Percentiles rank a stretch among this genome's conserved stretches.
phyloP scores from a whole-genome alignment of 805 yeast genomes.

The Candida yuanshanica region DNA sequence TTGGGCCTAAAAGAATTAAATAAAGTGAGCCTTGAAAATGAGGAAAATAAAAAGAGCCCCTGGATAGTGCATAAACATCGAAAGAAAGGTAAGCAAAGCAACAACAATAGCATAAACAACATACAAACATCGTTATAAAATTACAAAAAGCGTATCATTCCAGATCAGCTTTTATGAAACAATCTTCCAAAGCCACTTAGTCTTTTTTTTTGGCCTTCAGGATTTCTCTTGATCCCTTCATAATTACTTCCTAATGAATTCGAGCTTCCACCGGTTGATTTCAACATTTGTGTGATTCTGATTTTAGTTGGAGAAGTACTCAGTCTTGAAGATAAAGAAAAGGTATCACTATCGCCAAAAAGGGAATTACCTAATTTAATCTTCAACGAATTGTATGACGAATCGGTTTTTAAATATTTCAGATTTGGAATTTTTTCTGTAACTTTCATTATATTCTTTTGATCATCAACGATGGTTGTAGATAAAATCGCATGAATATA shows the following conservation, averaged over 20 bases:
- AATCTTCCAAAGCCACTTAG: constrained; percentile 5
- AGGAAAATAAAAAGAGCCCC: too few species aligned
- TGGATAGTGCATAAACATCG: too few species aligned
- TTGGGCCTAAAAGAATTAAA: too few species aligned
- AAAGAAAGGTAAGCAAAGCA: too few species aligned
- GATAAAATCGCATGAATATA: constrained; percentile 7
- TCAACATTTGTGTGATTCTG: constrained; percentile 19
- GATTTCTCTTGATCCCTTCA: not conserved
- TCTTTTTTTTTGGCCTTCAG: constrained; percentile 1
- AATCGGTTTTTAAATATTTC: constrained; percentile 12
- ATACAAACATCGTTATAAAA: too few species aligned
- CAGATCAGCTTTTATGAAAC: constrained; percentile 6
- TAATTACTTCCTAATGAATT: constrained; percentile 7
- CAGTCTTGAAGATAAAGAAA: constrained; percentile 2
- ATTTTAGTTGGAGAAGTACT: constrained; percentile 15
- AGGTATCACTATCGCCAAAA: constrained; percentile 1
- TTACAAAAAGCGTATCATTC: too few species aligned
- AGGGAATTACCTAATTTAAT: constrained; percentile 6
- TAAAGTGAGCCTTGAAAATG: too few species aligned
- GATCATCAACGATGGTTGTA: constrained; percentile 14
- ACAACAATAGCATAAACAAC: not conserved
- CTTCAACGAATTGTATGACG: constrained; percentile 9
- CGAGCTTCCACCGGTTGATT: constrained; percentile 27
- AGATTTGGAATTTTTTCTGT: constrained; percentile 5
- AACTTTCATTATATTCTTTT: constrained; percentile 8